These are phyloP conservation scores for Hypomontagnella monticulosa DNA, from an alignment of 495 filamentous ascomycete species.

Conservation along the genomic window DNA sequence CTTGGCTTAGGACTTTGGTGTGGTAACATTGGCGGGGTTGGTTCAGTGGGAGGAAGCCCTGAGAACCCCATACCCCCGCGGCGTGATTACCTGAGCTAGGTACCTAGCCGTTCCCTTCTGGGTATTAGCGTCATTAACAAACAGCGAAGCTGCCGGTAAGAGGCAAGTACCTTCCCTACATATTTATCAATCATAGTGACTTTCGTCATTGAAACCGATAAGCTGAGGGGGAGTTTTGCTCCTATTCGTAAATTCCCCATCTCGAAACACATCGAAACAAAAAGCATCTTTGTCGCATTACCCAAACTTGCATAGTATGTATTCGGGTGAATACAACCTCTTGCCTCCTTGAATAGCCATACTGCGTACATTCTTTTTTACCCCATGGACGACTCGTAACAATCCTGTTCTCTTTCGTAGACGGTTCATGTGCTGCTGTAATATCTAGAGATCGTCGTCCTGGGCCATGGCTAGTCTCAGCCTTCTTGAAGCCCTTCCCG, in stretches of 20 bases:
- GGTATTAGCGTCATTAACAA: constrained; percentile 12
- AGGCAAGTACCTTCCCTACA: neutral
- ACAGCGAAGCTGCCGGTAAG: constrained; percentile 5
- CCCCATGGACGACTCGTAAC: neutral
- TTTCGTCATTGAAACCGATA: constrained; percentile 33
- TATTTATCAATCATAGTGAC: constrained; percentile 18
- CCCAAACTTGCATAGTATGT: neutral
- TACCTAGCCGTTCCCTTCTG: neutral
- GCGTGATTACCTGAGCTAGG: constrained; percentile 13
- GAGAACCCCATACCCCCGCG: constrained; percentile 29
- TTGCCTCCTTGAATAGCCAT: neutral
- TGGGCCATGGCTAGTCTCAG: constrained; percentile 31
- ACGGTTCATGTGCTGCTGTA: neutral
- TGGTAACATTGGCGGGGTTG: constrained; percentile 20
- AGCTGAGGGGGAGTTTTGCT: constrained; percentile 12
- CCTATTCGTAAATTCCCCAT: constrained; percentile 7
- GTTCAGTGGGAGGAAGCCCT: too few species aligned
- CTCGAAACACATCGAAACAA: constrained; percentile 12
- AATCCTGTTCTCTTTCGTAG: constrained; percentile 5
- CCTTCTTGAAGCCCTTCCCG: constrained; percentile 67
- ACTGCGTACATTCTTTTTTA: neutral
- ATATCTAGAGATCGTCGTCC: neutral
- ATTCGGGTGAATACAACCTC: neutral
- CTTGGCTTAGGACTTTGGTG: neutral
- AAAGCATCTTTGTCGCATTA: constrained; percentile 21